Evolutionary conservation across 2,329 filamentous ascomycete species (phyloP).

Genomic region (Cladorrhinum sp.): DNA sequence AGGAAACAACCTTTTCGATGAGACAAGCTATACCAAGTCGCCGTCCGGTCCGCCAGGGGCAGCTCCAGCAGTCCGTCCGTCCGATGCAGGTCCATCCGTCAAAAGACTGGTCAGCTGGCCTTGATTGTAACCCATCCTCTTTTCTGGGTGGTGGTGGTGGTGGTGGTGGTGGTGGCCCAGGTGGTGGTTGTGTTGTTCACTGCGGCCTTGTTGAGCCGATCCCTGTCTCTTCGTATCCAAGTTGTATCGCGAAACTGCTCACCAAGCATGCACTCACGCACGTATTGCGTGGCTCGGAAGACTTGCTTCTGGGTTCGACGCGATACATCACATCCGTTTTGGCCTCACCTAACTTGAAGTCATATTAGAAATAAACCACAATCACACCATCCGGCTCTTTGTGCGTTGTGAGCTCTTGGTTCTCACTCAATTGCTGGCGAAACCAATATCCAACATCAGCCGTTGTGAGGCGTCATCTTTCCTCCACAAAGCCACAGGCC

Average conservation of each 20-base stretch:
- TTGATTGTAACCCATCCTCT: slow-evolving; percentile 9
- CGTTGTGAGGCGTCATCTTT: not conserved
- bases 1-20: slow-evolving; percentile 9
- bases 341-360: not conserved
- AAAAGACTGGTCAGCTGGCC: slow-evolving; percentile 5
- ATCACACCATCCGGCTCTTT: not conserved
- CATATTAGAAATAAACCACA: not conserved
- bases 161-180: too few relatives aligned
- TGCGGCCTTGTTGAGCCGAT: slow-evolving; percentile 2
- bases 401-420: not conserved
- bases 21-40: slow-evolving; percentile 4
- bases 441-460: not conserved
- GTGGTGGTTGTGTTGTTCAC: slow-evolving; percentile 1
- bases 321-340: not conserved
- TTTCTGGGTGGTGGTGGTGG: not conserved
- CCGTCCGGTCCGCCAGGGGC: slow-evolving; percentile 6
- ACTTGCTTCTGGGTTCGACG: not conserved
- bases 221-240: slow-evolving; percentile 10
- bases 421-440: not conserved
- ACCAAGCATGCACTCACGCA: not conserved
- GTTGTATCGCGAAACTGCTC: too few relatives aligned
- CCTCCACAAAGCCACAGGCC: not conserved
- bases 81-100: slow-evolving; percentile 6
- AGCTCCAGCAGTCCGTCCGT: slow-evolving; percentile 1
- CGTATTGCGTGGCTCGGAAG: not conserved